These are phyloP conservation scores for Neopestalotiopsis sp. DNA, from an alignment of 2,329 filamentous ascomycete species.

Conservation along the genomic window DNA sequence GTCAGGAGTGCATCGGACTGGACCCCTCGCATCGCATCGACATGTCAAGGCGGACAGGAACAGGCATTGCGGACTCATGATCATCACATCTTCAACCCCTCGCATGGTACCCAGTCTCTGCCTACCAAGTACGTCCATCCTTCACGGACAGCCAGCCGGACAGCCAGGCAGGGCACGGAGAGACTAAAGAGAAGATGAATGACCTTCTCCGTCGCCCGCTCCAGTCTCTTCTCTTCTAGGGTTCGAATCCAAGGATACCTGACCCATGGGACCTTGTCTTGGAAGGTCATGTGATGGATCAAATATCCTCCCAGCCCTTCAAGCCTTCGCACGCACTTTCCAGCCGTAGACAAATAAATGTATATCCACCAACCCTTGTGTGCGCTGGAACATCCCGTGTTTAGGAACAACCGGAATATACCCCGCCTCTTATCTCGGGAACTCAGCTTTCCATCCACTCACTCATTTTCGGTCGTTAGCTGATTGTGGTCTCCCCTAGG, in stretches of 20 bases:
- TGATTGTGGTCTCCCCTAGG: too few species aligned
- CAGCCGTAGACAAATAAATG: background rate
- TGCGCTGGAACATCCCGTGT: conserved; percentile 8
- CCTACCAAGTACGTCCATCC: background rate
- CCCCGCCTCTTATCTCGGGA: background rate
- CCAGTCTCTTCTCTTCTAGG: background rate
- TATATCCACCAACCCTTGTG: conserved; percentile 7
- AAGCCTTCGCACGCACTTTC: background rate
- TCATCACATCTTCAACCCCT: background rate
- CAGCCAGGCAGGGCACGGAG: background rate
- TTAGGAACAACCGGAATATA: background rate
- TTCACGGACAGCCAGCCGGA: background rate
- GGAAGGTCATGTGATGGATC: background rate
- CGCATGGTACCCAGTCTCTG: background rate
- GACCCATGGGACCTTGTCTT: background rate
- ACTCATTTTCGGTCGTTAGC: too few species aligned
- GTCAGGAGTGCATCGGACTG: background rate
- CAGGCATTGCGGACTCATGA: background rate
- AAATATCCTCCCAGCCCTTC: background rate
- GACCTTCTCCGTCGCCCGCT: background rate
- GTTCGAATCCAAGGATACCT: background rate
- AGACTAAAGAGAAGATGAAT: background rate
- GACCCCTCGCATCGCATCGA: background rate
- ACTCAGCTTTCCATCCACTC: too few species aligned
- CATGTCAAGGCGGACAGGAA: conserved; percentile 1